phyloP scores from a whole-genome alignment of 768 basidiomycete species.

The Paxillus involutus region DNA sequence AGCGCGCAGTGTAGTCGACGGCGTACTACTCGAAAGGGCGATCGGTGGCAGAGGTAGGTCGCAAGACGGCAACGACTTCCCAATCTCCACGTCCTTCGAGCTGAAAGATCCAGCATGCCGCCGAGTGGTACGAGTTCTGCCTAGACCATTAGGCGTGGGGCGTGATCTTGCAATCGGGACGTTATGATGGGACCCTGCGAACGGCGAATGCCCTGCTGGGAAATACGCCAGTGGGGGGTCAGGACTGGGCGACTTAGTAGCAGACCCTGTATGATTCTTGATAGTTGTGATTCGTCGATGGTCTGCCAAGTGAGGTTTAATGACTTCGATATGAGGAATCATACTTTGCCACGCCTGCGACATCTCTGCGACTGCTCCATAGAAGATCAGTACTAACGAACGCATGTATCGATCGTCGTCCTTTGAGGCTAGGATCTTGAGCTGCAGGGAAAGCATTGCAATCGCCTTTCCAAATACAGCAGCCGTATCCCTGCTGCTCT shows the following conservation, averaged over 20 bases:
- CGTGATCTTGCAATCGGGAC: slow-evolving; percentile 31
- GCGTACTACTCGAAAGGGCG: slow-evolving; percentile 26
- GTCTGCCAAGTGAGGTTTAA: slow-evolving; percentile 62
- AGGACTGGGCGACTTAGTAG: slow-evolving; percentile 21
- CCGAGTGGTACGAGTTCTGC: slow-evolving; percentile 57
- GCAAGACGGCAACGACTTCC: slow-evolving; percentile 74
- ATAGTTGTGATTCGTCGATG: slow-evolving; percentile 34
- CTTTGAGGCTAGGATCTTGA: slow-evolving; percentile 68
- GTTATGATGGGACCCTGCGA: slow-evolving; percentile 19
- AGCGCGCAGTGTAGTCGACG: slow-evolving; percentile 41
- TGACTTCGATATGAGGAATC: slow-evolving; percentile 64
- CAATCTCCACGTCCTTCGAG: slow-evolving; percentile 86
- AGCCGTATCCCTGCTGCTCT: slow-evolving; percentile 82
- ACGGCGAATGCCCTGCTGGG: slow-evolving; percentile 26
- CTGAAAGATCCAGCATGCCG: slow-evolving; percentile 97
- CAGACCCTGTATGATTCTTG: slow-evolving; percentile 30
- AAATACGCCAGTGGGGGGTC: slow-evolving; percentile 29
- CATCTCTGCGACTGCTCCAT: slow-evolving; percentile 88
- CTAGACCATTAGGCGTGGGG: slow-evolving; percentile 28
- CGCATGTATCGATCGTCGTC: slow-evolving; percentile 89
- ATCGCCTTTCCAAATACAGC: slow-evolving; percentile 87
- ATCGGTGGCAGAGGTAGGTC: slow-evolving; percentile 33
- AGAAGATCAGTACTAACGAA: slow-evolving; percentile 83
- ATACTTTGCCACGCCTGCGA: slow-evolving; percentile 82
- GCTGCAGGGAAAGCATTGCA: slow-evolving; percentile 75